Evolutionary conservation across 805 yeast genomes (phyloP), one percentile per base, ranked within the genome.

Genomic region (Hanseniaspora meyeri): DNA sequence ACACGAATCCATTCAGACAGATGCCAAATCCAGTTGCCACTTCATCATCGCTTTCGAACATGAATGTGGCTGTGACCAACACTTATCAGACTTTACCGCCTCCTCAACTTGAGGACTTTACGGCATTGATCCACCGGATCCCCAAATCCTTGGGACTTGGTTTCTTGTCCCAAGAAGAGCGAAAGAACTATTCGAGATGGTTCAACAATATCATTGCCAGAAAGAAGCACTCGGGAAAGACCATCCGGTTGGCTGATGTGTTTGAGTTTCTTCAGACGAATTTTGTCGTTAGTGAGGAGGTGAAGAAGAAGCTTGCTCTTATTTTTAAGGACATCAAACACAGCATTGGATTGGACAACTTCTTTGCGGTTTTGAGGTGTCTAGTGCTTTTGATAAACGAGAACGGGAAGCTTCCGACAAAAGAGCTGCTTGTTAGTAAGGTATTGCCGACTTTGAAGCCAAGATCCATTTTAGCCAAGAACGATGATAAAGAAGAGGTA

Each of bases 181-280:
- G 81, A 12, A 80, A 83, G 63, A 85, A 96, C 1, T 91, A 91
- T 68, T 78, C 91, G 62, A 74, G 96, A 61, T 91, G 98, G 98
- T 91, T 90, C 68, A 84, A 88, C 61, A 90, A 87, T 64, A 80
- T 91, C 36, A 77, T 85, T 39, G 76, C 85, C 47, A 77, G 90
- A 54, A 84, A 85, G 60, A 81, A 82, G 40, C 24, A 43, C 2
- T 76, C 82, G 45, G 76, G 82, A 59, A 70, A 86, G 36, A 81
- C 31, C 8, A 42, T 91, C 8, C 75, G 82, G 4, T 71, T 91
- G 60, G 77, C 75, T 11, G 97, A 93, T 66, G 86, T 87, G n/a
- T 81, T 85, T 68, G 72, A 72, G 49, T 91, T 91, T 66, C 72
- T 93, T 58, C 47, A 61, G n/a, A 74, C 76, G 62, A 90, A 91